Evolutionary conservation across 2,329 filamentous ascomycete genomes (phyloP), one percentile per base, ranked within the genome.

Genomic region (Pseudogymnoascus sp.): DNA sequence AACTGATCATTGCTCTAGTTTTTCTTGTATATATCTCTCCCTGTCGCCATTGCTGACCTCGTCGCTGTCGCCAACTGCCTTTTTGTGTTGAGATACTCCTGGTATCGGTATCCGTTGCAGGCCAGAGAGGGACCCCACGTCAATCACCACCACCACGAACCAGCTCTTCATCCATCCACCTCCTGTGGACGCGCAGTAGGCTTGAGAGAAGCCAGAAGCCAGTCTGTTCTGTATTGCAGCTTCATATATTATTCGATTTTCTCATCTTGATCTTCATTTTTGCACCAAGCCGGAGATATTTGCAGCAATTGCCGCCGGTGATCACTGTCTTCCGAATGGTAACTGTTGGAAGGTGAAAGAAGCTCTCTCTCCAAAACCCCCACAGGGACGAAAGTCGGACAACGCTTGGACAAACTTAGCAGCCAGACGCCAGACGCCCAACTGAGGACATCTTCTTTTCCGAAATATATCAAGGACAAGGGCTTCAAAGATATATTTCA

Each of bases 341-440:
- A 56, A 56, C 50, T 56, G 50, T 33, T 56, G 50, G 50, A 56
- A 56, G 50, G 50, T 56, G 50, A 56, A 56, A 56, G 50, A 56
- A 56, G 50, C 50, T 56, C 50, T 56, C 50, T 35, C 50, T 21
- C 50, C 50, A 56, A 33, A 56, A 21, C 50, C 50, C 50, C 50
- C 50, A 56, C 50, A 56, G 50, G 16, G 29, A 33, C 50, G 50
- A 56, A 56, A 33, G 29, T 56, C 50, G 50, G 29, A 56, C 50
- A 21, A 35, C 50, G 50, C 50, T 56, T 35, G 50, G 50, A 56
- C 47, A 10, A 31, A 29, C n/a, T 50, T 50, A 37, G 33, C 33
- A 37, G 33, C 33, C 33, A 37, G 33, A 33, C 31, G 31, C 31
- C 31, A 33, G 31, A 37, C 33, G 33, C 33, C 31, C 50, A 29